A percentile compares a stretch with the other conserved stretches of the same genome.
These are phyloP conservation scores for Thielaviopsis populi DNA, from an alignment of 2,329 filamentous ascomycete genomes.

Conservation along the genomic window DNA sequence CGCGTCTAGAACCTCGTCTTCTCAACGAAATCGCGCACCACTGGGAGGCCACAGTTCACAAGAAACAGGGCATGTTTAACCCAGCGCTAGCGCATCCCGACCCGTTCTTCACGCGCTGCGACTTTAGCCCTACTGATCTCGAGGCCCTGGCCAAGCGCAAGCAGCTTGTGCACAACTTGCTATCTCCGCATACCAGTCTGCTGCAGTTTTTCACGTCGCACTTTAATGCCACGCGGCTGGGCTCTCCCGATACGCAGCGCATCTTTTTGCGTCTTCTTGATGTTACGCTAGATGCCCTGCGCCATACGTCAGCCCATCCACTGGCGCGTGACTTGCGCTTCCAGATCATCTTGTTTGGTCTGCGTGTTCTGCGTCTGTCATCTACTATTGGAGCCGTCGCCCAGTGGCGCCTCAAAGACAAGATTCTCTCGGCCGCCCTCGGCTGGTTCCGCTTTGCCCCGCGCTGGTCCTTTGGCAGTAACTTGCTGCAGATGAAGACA, in stretches of 20 bases:
- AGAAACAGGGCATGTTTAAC: conserved; percentile 68
- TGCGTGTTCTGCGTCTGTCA: conserved; percentile 61
- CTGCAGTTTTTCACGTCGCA: conserved; percentile 86
- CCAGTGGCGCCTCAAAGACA: conserved; percentile 75
- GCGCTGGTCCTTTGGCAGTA: conserved; percentile 91
- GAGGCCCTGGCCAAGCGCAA: conserved; percentile 58
- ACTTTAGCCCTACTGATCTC: conserved; percentile 84
- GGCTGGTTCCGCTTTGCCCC: conserved; percentile 77
- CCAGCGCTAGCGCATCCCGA: conserved; percentile 56
- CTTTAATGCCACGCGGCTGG: conserved; percentile 82
- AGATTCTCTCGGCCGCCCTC: conserved; percentile 70
- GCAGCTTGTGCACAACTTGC: conserved; percentile 62
- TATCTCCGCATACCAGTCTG: conserved; percentile 73
- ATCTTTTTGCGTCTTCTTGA: conserved; percentile 71
- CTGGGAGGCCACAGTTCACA: conserved; percentile 74
- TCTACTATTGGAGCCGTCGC: conserved; percentile 48
- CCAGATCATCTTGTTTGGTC: conserved; percentile 67
- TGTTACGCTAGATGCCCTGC: conserved; percentile 57
- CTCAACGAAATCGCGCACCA: conserved; percentile 76
- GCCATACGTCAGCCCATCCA: conserved; percentile 43
- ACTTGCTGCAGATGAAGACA: conserved; percentile 81
- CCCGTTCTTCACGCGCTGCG: conserved; percentile 79
- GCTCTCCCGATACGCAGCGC: conserved; percentile 65
- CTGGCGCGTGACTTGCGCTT: conserved; percentile 86
- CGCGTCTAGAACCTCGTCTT: conserved; percentile 70